Evolutionary conservation across 139 green algal genomes (phyloP), one percentile per base, ranked within the genome.

Genomic region (Chlamydomonas schloesseri): DNA sequence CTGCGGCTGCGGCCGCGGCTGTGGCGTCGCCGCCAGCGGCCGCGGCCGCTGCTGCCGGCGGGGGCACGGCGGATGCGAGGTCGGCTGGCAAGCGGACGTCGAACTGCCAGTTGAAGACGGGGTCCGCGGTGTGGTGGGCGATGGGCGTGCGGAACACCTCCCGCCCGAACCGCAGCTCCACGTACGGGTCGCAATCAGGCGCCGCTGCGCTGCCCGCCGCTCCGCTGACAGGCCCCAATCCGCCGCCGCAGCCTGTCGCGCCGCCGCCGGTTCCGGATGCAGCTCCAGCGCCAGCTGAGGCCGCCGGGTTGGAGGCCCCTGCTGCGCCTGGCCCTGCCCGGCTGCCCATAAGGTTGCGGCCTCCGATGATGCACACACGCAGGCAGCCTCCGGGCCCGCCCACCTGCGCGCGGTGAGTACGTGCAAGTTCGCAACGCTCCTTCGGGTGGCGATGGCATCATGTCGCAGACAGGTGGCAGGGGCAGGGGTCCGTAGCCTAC

Each of bases 31-130:
- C 10, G 36, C 36, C 20, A 24, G 70, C 36, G 42, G 70, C 37
- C 18, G 37, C 34, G 24, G 36, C 13, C 0, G 70, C 34, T 13
- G 24, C 18, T 13, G 24, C 21, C 17, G 34, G 70, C 34, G 73
- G 20, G 31, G 47, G 53, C 50, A 26, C 33, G 5, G 42, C 42
- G 42, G 42, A 50, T 5, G 71, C 37, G 42, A 88, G 71, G 58
- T 88, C 82, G 13, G 58, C 71, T 2, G 71, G 71, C 28, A 83
- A 47, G 20, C 50, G 47, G 9, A 86, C 31, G 69, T 88, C 83
- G 50, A 88, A 88, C 57, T 84, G 87, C 87, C 87, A 90, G 81
- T 90, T 90, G 73, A 82, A 90, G 36, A 90, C 73, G 2, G 87
- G 87, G 36, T 75, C 76, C 0, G 67, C 73, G 29, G 65, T 90